Conservation (phyloP, 2,329 filamentous ascomycete genomes). For the Grosmannia clavigera region DNA sequence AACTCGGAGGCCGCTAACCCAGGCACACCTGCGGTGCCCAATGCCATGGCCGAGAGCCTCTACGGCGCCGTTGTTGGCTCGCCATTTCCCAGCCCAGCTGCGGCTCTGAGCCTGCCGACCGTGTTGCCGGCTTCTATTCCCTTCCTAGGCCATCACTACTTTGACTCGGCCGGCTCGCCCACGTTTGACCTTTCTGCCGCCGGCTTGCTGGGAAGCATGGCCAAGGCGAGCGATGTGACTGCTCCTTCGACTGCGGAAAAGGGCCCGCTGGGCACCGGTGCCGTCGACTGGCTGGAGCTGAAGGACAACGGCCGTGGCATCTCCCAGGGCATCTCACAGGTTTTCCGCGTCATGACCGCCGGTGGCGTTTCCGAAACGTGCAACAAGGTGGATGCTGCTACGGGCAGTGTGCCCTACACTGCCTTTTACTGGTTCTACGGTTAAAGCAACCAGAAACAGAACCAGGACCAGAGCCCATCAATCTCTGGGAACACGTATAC, state of each 20-base stretch:
- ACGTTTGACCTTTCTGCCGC: slow-evolving; percentile 43
- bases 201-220: slow-evolving; percentile 28
- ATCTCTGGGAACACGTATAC: not conserved
- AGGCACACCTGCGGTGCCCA: slow-evolving; percentile 11
- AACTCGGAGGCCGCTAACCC: slow-evolving; percentile 16
- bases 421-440: slow-evolving; percentile 48
- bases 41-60: slow-evolving; percentile 17
- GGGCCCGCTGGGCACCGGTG: slow-evolving; percentile 35
- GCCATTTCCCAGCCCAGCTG: slow-evolving; percentile 30
- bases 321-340: slow-evolving; percentile 24
- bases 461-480: not conserved
- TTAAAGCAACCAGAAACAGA: slow-evolving; percentile 8
- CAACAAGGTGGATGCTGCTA: slow-evolving; percentile 21
- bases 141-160: slow-evolving; percentile 55
- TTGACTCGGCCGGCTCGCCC: slow-evolving; percentile 40
- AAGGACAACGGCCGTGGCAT: slow-evolving; percentile 16
- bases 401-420: slow-evolving; percentile 41
- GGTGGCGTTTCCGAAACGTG: slow-evolving; percentile 37
- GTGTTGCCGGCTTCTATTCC: slow-evolving; percentile 19
- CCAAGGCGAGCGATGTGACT: slow-evolving; percentile 34
- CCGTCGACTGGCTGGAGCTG: slow-evolving; percentile 44
- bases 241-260: slow-evolving; percentile 37
- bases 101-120: slow-evolving; percentile 23
- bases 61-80: slow-evolving; percentile 30
- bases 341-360: slow-evolving; percentile 44